Percentiles rank a stretch among this genome's conserved stretches.
Evolutionary conservation across 257 asterid genomes (phyloP).

Genomic region (Capsicum rhomboideum): DNA sequence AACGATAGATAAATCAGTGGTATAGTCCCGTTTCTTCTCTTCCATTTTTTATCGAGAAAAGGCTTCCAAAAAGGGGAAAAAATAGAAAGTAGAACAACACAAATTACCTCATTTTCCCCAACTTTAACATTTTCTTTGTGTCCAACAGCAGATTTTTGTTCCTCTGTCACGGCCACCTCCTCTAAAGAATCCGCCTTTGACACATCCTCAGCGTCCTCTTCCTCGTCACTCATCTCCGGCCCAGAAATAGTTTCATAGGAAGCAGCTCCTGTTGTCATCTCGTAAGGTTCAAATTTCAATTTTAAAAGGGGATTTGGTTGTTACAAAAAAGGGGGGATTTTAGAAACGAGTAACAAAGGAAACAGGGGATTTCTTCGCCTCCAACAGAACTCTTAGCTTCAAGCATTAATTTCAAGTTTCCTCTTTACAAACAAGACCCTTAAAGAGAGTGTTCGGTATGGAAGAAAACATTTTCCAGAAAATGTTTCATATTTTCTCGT

Average conservation of each 20-base stretch:
- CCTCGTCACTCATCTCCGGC: not conserved
- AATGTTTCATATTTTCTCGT: too few relatives aligned
- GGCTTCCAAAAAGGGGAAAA: not conserved
- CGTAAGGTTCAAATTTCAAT: not conserved
- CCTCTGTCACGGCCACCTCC: not conserved
- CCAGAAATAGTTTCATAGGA: not conserved
- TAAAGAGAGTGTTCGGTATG: not conserved
- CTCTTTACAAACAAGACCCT: not conserved
- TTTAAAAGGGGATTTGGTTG: not conserved
- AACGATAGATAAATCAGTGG: not conserved
- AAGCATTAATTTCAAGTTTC: not conserved
- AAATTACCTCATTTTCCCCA: not conserved
- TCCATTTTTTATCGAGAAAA: not conserved
- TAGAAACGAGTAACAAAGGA: too few relatives aligned
- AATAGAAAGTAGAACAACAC: not conserved
- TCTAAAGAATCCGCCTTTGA: not conserved
- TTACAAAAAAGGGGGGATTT: not conserved
- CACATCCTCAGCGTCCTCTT: not conserved
- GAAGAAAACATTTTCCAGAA: too few relatives aligned
- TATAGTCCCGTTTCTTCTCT: not conserved
- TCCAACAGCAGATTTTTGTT: not conserved
- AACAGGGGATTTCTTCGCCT: not conserved
- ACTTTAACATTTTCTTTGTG: not conserved
- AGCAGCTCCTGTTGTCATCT: not conserved
- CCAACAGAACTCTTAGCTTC: not conserved